A percentile compares a stretch with the other conserved stretches of the same genome.
Conservation (phyloP, 805 yeast genomes). For the Danielia reshetovae region DNA sequence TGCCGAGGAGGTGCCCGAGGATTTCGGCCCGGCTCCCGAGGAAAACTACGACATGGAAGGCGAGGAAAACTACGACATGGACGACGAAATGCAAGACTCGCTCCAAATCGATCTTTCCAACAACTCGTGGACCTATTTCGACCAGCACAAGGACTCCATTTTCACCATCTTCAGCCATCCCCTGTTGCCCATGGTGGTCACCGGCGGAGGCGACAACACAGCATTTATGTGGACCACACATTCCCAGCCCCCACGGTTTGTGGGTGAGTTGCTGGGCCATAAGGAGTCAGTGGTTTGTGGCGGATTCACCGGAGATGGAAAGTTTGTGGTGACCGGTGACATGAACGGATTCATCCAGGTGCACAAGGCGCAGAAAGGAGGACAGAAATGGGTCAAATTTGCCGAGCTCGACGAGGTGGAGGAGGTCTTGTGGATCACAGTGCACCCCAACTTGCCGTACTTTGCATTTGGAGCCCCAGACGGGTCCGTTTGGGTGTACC, state of each 20-base stretch:
- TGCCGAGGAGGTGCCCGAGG: constrained; percentile 31
- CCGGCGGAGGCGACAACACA: constrained; percentile 93
- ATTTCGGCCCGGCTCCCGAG: constrained; percentile 30
- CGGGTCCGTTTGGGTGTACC: constrained; percentile 94
- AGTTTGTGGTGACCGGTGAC: constrained; percentile 81
- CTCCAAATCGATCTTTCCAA: constrained; percentile 84
- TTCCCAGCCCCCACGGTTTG: constrained; percentile 75
- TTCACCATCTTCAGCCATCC: constrained; percentile 85
- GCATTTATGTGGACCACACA: constrained; percentile 93
- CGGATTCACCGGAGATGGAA: constrained; percentile 80
- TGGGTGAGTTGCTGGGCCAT: constrained; percentile 73
- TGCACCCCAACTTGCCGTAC: constrained; percentile 74
- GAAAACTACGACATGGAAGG: constrained; percentile 33
- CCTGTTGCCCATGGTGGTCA: constrained; percentile 73
- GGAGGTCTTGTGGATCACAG: constrained; percentile 79
- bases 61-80: constrained; percentile 34
- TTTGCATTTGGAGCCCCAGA: constrained; percentile 92
- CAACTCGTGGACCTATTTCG: constrained; percentile 87
- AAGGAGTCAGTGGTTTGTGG: constrained; percentile 85
- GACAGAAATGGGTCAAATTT: constrained; percentile 74
- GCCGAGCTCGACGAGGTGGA: constrained; percentile 81
- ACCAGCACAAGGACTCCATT: constrained; percentile 82
- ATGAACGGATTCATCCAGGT: constrained; percentile 86
- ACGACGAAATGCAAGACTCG: constrained; percentile 36
- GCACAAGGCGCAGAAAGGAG: constrained; percentile 67